phyloP scores from a whole-genome alignment of 495 filamentous ascomycete genomes.

The Daldinia bambusicola region DNA sequence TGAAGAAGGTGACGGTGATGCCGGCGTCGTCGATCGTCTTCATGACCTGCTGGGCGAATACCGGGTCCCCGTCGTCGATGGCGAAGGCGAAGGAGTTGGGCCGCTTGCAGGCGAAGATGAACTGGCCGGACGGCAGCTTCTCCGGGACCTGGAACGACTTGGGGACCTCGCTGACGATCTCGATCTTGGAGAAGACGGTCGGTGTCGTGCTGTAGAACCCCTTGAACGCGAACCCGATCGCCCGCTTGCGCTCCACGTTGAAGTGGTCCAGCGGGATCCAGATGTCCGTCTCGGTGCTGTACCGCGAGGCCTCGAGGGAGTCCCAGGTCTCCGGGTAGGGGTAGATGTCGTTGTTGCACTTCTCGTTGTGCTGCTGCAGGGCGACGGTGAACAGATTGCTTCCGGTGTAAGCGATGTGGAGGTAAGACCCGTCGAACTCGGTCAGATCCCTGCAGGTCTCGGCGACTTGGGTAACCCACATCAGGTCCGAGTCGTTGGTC shows the following conservation, averaged over 20 bases:
- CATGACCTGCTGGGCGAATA: slow-evolving; percentile 71
- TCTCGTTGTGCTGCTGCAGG: slow-evolving; percentile 75
- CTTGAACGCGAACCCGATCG: slow-evolving; percentile 73
- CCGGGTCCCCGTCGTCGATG: slow-evolving; percentile 79
- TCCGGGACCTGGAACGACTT: slow-evolving; percentile 61
- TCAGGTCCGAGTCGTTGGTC: slow-evolving; percentile 73
- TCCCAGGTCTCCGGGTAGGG: slow-evolving; percentile 82
- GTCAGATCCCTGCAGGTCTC: slow-evolving; percentile 69
- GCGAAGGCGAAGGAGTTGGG: slow-evolving; percentile 83
- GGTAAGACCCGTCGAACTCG: slow-evolving; percentile 65
- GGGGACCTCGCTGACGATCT: slow-evolving; percentile 69
- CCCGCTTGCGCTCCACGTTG: slow-evolving; percentile 66
- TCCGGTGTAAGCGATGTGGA: slow-evolving; percentile 78
- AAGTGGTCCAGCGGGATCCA: slow-evolving; percentile 83
- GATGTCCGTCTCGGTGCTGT: slow-evolving; percentile 68
- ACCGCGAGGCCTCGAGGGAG: slow-evolving; percentile 74
- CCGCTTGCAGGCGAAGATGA: slow-evolving; percentile 73
- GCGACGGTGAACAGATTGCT: slow-evolving; percentile 74
- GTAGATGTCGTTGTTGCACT: slow-evolving; percentile 66
- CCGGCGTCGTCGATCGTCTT: slow-evolving; percentile 68
- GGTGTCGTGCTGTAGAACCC: slow-evolving; percentile 70
- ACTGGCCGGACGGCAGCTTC: slow-evolving; percentile 70
- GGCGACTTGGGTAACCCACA: slow-evolving; percentile 74
- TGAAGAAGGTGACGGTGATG: slow-evolving; percentile 82
- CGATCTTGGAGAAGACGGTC: slow-evolving; percentile 67